Base-by-base conservation (phyloP, 2,329 filamentous ascomycete species). In the Harringtonia lauricola region DNA sequence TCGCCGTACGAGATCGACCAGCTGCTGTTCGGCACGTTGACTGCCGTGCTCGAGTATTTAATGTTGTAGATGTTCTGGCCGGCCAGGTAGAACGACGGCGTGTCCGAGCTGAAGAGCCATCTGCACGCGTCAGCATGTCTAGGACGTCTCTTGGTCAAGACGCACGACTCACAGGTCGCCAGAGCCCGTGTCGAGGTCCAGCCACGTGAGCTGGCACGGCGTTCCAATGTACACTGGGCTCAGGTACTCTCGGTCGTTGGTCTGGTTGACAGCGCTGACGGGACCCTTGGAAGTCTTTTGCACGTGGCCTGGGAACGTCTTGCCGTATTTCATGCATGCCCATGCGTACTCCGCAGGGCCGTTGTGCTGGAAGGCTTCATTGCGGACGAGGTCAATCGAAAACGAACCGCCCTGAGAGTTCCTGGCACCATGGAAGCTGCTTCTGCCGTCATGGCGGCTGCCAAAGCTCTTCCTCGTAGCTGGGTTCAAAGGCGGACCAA, bases 121-220 rank as follows among this genome's bases (percentile, higher is more conserved):
- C 71, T 74, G 39, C 9, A 21, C 29, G 7, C 13, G 45, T 49
- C 29, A 52, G 47, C 46, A 15, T 33, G 18, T 35, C 33, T 13
- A 4, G n/a, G n/a, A n/a, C n/a, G n/a, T n/a, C 33, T 35, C 19
- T 35, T 13, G 7, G 12, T 33, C 15, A 29, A 24, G n/a, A 4
- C 24, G 24, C n/a, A 19, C n/a, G 38, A 77, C 82, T 74, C 72
- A 92, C 81, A 73, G 59, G 46, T 76, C 73, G 10, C 67, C 63
- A 8, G 72, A 76, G 12, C 72, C 73, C 14, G 83, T 88, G 51
- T 88, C 84, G 47, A 88, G 72, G 56, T 86, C 81, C 47, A 88
- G 58, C 47, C 77, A 71, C 49, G 86, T 57, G 3, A 64, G 72
- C 52, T 81, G 76, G 7, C 58, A 51, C 7, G 68, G 69, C 2